Evolutionary conservation across 305 asterid genomes (phyloP).

Genomic region (Fraxinus ornus): DNA sequence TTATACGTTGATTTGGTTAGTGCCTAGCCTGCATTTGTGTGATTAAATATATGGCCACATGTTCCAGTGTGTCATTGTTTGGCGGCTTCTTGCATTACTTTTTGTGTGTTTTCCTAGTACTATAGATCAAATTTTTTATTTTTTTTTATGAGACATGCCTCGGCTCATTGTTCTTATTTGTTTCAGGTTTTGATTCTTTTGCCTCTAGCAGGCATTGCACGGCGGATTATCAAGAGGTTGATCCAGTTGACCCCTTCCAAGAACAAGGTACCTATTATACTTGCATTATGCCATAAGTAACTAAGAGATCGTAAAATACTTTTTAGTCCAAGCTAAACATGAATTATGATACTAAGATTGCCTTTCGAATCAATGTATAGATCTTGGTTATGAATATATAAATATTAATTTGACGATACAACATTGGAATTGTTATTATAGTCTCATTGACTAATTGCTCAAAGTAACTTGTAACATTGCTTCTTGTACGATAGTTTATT

Average conservation of each 20-base stretch:
- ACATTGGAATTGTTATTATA: background rate
- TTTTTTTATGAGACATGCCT: constrained; percentile 4
- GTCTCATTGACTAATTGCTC: background rate
- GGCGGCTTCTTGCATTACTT: background rate
- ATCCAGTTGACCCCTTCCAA: constrained; percentile 80
- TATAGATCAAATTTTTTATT: background rate
- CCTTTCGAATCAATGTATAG: background rate
- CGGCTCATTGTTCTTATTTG: constrained; percentile 14
- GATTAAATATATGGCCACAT: background rate
- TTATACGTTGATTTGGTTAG: background rate
- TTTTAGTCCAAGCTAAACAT: constrained; percentile 12
- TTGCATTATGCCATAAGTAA: constrained; percentile 21
- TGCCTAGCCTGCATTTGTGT: background rate
- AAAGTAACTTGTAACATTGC: background rate
- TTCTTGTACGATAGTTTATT: background rate
- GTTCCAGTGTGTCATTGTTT: background rate
- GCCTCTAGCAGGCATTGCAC: constrained; percentile 88
- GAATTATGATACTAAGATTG: constrained; percentile 7
- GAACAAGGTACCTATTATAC: constrained; percentile 52
- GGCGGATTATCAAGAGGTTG: constrained; percentile 71
- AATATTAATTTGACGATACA: background rate
- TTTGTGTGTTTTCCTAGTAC: background rate
- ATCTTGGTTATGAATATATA: background rate
- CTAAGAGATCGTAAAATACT: background rate
- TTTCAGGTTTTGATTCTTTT: constrained; percentile 77